phyloP scores from a whole-genome alignment of 2,329 filamentous ascomycete species.

The Colletotrichum godetiae region DNA sequence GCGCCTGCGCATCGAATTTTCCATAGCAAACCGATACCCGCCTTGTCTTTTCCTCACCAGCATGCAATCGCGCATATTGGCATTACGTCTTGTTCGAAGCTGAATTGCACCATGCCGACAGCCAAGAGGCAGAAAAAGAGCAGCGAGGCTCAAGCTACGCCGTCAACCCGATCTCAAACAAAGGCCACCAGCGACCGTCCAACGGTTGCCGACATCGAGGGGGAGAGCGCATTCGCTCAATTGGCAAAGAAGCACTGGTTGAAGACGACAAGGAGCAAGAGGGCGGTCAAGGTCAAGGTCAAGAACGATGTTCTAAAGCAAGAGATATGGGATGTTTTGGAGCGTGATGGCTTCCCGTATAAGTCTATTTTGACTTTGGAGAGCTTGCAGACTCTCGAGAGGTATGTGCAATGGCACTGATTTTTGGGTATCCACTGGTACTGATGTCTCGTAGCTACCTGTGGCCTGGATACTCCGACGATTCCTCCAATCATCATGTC shows the following conservation, averaged over 20 bases:
- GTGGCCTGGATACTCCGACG: constrained; percentile 92
- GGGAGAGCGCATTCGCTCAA: constrained; percentile 78
- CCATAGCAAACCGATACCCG: neutral
- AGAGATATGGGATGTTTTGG: constrained; percentile 89
- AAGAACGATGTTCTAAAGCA: constrained; percentile 88
- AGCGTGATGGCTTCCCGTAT: constrained; percentile 82
- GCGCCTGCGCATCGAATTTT: constrained; percentile 44
- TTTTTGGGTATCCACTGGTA: constrained; percentile 40
- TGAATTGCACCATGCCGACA: constrained; percentile 60
- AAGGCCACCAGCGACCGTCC: constrained; percentile 63
- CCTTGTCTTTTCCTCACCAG: neutral
- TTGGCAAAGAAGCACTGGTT: constrained; percentile 90
- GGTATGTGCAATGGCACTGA: constrained; percentile 55
- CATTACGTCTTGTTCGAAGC: neutral
- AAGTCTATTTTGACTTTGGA: constrained; percentile 86
- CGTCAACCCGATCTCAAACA: constrained; percentile 48
- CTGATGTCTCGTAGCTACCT: constrained; percentile 72
- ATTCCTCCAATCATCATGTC: constrained; percentile 92
- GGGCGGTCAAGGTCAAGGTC: constrained; percentile 74
- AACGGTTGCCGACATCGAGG: constrained; percentile 75
- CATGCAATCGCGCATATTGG: constrained; percentile 20
- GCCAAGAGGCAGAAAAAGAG: constrained; percentile 69
- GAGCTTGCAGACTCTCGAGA: constrained; percentile 90
- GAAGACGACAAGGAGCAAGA: constrained; percentile 63
- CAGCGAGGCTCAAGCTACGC: constrained; percentile 52